Evolutionary conservation across 805 yeast species (phyloP), one percentile per base, ranked within the genome.

Genomic region (Candida ortonii): DNA sequence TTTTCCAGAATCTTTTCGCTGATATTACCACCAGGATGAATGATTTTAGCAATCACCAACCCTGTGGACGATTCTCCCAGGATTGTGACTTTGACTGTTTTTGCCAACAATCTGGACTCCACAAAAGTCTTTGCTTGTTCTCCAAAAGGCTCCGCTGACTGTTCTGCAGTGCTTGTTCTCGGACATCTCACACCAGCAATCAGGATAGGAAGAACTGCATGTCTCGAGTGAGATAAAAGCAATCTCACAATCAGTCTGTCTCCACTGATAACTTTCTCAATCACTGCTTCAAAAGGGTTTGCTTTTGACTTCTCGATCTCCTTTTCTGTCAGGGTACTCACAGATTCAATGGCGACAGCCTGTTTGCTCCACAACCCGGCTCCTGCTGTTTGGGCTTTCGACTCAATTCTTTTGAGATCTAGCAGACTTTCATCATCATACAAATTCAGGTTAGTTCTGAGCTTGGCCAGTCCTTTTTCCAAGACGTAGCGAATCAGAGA

Each of bases 1-100:
- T 67, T 68, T 37, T 71, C 76, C 39, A 86, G 67, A 37, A 86
- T 62, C 44, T 75, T 73, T 45, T 78, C 83, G 38, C 82, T 76
- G 48, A 85, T 78, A 42, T 79, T 78, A 12, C 95, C 95, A 4
- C 84, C 82, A 20, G 94, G 86, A 52, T 84, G 90, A 36, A 66
- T 53, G 22, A 85, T 57, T 30, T 72, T 61, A 13, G 70, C 84
- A 35, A 80, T 64, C 7, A 80, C 72, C 17, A 78, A 71, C 8
- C 84, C 85, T n/a, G 69, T 59, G 33, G 79, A 71, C 26, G 72
- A 72, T 43, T 70, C 75, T 21, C 88, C 90, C 21, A 82, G 43
- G 39, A 84, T 62, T 2, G 68, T 57, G 16, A 78, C 73, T 36
- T 71, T 70, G 21, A 80, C 78, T 28, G 71, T 68, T 38, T 81